Evolutionary conservation across 441 rosid genomes (phyloP).

Genomic region (Syzygium malaccense): DNA sequence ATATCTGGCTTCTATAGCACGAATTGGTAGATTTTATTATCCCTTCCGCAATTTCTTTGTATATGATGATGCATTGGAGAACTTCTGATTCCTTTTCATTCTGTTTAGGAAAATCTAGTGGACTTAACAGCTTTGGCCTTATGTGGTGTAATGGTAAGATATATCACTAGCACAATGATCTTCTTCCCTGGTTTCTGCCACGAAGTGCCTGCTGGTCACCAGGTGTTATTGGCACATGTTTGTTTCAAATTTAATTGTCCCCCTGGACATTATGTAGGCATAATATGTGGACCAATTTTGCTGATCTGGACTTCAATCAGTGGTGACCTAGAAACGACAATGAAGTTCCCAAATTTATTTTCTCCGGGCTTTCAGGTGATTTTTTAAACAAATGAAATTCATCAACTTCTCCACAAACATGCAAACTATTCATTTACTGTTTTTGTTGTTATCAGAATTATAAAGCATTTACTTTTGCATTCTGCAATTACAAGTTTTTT

Average conservation of each 20-base stretch:
- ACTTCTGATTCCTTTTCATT: background rate
- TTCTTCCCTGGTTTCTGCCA: conserved; percentile 12
- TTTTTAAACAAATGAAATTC: background rate
- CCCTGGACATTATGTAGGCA: conserved; percentile 29
- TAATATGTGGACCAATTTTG: conserved; percentile 77
- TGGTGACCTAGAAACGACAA: conserved; percentile 63
- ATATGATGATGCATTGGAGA: background rate
- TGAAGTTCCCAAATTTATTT: conserved; percentile 60
- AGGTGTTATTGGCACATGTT: background rate
- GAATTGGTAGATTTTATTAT: conserved; percentile 50
- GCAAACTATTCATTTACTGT: background rate
- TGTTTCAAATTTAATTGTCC: background rate
- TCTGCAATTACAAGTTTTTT: background rate
- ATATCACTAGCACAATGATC: background rate
- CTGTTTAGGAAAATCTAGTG: conserved; percentile 83
- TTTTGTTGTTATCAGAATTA: background rate
- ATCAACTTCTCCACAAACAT: background rate
- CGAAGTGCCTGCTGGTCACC: background rate
- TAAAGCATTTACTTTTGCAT: background rate
- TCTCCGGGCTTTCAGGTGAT: conserved; percentile 84
- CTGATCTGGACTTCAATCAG: conserved; percentile 73
- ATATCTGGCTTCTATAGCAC: conserved; percentile 87
- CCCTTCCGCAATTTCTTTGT: background rate
- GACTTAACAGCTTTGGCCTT: conserved; percentile 95
- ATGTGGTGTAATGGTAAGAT: conserved; percentile 96